phyloP scores from a whole-genome alignment of 768 basidiomycete species.

The Arthromyces matolae region DNA sequence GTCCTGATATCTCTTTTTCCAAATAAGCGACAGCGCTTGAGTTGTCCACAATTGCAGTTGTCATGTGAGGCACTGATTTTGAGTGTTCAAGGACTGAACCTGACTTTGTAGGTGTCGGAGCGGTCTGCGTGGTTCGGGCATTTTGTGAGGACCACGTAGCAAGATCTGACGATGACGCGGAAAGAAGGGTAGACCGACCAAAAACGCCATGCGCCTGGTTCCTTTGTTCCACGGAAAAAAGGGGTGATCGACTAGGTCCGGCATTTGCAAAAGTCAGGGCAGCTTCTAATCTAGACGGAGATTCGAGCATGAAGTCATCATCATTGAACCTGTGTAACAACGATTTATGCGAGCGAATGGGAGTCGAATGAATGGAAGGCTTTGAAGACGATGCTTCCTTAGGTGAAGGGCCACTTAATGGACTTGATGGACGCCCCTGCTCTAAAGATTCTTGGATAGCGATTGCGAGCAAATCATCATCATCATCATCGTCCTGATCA shows the following conservation, averaged over 20 bases:
- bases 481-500: conserved; percentile 45
- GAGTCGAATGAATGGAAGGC: background rate
- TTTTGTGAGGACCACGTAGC: conserved; percentile 3
- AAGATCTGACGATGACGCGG: conserved; percentile 9
- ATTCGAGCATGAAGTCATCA: conserved; percentile 20
- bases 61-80: background rate
- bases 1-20: too few relatives aligned
- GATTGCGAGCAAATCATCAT: conserved; percentile 47
- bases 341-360: background rate
- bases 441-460: conserved; percentile 64
- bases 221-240: conserved; percentile 1
- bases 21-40: too few relatives aligned
- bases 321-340: conserved; percentile 5
- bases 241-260: conserved; percentile 29
- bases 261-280: conserved; percentile 65
- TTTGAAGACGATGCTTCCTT: conserved; percentile 11
- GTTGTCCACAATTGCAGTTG: background rate
- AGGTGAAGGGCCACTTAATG: background rate
- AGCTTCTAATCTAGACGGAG: conserved; percentile 55
- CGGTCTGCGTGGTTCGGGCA: background rate
- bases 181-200: conserved; percentile 27
- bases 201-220: conserved; percentile 21
- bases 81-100: background rate
- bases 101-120: background rate
- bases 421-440: conserved; percentile 12